Conservation (phyloP, 768 basidiomycete species). For the Kondoa subrosea region DNA sequence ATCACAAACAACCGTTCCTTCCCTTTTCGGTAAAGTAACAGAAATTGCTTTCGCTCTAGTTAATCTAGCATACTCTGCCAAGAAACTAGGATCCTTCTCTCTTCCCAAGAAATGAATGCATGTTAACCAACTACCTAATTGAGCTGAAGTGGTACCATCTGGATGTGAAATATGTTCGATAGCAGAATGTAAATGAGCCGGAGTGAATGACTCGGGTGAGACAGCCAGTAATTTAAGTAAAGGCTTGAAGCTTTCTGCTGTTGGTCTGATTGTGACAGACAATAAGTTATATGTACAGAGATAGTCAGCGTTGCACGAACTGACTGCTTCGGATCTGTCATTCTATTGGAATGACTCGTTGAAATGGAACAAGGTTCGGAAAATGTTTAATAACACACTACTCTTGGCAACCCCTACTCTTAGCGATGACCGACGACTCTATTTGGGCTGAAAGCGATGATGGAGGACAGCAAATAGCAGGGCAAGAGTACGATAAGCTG, state of each 20-base stretch:
- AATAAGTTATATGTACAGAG: too few relatives aligned
- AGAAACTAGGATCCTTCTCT: conserved; percentile 55
- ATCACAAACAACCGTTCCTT: conserved; percentile 36
- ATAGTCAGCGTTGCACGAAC: too few relatives aligned
- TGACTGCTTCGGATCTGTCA: too few relatives aligned
- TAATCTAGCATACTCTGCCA: conserved; percentile 63
- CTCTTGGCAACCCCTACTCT: too few relatives aligned
- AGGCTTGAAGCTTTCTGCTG: conserved; percentile 55
- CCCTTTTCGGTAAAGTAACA: conserved; percentile 11
- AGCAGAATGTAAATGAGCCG: conserved; percentile 51
- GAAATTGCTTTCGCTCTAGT: conserved; percentile 33
- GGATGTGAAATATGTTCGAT: conserved; percentile 41
- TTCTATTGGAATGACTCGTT: too few relatives aligned
- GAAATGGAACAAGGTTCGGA: too few relatives aligned
- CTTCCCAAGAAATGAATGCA: conserved; percentile 64
- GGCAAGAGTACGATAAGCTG: neutral
- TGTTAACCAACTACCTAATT: conserved; percentile 78
- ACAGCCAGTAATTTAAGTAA: conserved; percentile 52
- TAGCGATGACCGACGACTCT: neutral
- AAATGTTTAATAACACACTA: too few relatives aligned
- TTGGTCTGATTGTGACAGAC: too few relatives aligned
- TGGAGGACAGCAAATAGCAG: neutral
- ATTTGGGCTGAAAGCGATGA: neutral
- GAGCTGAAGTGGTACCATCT: conserved; percentile 46
- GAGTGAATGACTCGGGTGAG: conserved; percentile 33